These are phyloP conservation scores for Amoebophrya sp. DNA, from an alignment of 169 alveolate species.

Conservation along the genomic window DNA sequence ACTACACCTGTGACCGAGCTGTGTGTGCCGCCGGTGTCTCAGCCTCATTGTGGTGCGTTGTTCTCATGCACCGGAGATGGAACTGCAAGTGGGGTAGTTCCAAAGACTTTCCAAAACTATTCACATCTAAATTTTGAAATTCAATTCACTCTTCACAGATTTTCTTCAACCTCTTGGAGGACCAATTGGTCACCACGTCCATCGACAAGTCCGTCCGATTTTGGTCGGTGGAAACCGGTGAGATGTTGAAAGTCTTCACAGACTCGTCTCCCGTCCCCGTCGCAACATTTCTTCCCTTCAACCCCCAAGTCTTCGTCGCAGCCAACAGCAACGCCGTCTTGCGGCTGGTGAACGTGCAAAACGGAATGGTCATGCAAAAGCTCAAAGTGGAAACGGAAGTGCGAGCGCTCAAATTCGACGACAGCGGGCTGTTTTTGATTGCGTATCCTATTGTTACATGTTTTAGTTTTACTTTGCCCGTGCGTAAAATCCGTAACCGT, in stretches of 20 bases:
- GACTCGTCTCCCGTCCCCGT: slow-evolving; percentile 44
- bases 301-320: slow-evolving; percentile 49
- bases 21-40: too few species aligned
- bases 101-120: too few species aligned
- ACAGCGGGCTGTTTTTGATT: slow-evolving; percentile 52
- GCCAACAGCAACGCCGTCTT: slow-evolving; percentile 55
- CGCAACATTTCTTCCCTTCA: slow-evolving; percentile 47
- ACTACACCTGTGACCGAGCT: too few species aligned
- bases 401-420: slow-evolving; percentile 53
- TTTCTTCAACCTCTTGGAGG: slow-evolving; percentile 54
- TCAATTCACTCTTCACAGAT: not conserved
- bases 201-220: slow-evolving; percentile 54
- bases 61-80: too few species aligned
- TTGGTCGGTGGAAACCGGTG: slow-evolving; percentile 51
- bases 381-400: slow-evolving; percentile 54
- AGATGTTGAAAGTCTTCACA: slow-evolving; percentile 50
- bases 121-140: too few species aligned
- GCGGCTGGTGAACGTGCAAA: slow-evolving; percentile 53
- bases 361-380: slow-evolving; percentile 51
- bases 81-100: too few species aligned
- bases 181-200: slow-evolving; percentile 52
- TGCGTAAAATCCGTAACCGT: too few species aligned
- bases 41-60: too few species aligned
- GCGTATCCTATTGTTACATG: too few species aligned
- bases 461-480: too few species aligned